Base-by-base conservation (phyloP, 305 asterid species). In the Withania somnifera region DNA sequence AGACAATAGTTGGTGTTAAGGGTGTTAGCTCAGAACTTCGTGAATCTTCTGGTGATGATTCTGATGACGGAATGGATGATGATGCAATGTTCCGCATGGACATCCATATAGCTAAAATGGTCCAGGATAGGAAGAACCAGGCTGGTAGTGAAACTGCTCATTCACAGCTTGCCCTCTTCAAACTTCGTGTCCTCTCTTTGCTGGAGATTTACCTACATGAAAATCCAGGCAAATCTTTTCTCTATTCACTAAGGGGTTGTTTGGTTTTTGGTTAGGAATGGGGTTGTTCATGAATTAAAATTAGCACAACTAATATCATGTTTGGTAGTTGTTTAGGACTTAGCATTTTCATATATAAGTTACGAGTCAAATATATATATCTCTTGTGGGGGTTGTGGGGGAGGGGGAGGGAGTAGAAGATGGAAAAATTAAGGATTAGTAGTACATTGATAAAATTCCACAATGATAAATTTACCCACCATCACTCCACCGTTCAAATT, bases 71-170 rank as follows among this genome's bases (percentile, higher is more conserved):
- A 82, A 89, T 95, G 97, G 98, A 96, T 78, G 99, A 96, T 54
- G 99, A 96, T 82, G 98, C 92, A 45, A 94, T 96, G 99, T 92
- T 96, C 71, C 87, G 95, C 52, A 92, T 94, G 95, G 99, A 96
- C 87, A 82, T 89, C 14, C 88, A 91, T 78, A 92, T 96, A 32
- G 93, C 97, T 34, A 86, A 79, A 52, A 92, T 93, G 84, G 90
- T 91, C 81, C 89, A 91, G 85, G 95, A 93, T 77, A 85, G 87
- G 84, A 93, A 88, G 88, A 94, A 94, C 89, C 98, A 92, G 81
- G 91, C 91, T 83, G 98, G 98, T 66, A 91, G 95, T 81, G 98
- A 93, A 91, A 91, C 98, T 81, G 94, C 99, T 56, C 98, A 94
- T 82, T 96, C 99, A 71, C 99, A 96, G 89, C 99, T 96, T 52